A percentile compares a stretch with the other conserved stretches of the same genome.
Evolutionary conservation across 331 rosid species (phyloP).

Genomic region (Malus hybrid): DNA sequence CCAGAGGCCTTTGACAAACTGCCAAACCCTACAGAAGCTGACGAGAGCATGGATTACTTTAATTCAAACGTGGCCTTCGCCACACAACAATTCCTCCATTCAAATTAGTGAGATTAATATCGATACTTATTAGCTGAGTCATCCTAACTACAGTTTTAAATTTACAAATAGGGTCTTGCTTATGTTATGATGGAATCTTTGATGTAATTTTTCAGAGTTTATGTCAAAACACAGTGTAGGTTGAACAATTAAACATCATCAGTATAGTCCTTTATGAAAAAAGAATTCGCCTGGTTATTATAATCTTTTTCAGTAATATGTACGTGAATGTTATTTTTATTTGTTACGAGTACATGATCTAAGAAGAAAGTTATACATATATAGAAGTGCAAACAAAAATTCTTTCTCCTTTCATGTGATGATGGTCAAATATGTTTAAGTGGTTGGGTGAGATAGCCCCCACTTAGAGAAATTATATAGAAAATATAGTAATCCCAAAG

Average conservation of each 20-base stretch:
- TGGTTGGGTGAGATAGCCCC: not conserved
- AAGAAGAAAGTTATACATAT: too few species aligned
- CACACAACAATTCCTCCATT: slow-evolving; percentile 12
- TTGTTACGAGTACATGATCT: too few species aligned
- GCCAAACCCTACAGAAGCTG: slow-evolving; percentile 18
- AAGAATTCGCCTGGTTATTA: not conserved
- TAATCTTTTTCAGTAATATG: not conserved
- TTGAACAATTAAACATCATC: not conserved
- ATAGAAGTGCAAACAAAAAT: not conserved
- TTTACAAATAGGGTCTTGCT: not conserved
- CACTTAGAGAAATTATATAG: not conserved
- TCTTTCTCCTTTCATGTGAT: not conserved
- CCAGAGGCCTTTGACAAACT: slow-evolving; percentile 20
- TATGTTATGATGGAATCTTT: not conserved
- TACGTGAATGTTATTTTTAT: not conserved
- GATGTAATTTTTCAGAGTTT: not conserved
- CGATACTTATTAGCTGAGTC: not conserved
- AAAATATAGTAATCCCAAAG: not conserved
- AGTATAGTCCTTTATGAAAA: not conserved
- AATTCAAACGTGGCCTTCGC: slow-evolving; percentile 29
- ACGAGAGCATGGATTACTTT: slow-evolving; percentile 20
- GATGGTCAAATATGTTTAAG: slow-evolving; percentile 14
- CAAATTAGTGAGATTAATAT: not conserved
- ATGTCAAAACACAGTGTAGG: not conserved
- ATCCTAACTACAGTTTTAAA: not conserved